phyloP scores from a whole-genome alignment of 805 yeast genomes.

The Lachancea sp. region DNA sequence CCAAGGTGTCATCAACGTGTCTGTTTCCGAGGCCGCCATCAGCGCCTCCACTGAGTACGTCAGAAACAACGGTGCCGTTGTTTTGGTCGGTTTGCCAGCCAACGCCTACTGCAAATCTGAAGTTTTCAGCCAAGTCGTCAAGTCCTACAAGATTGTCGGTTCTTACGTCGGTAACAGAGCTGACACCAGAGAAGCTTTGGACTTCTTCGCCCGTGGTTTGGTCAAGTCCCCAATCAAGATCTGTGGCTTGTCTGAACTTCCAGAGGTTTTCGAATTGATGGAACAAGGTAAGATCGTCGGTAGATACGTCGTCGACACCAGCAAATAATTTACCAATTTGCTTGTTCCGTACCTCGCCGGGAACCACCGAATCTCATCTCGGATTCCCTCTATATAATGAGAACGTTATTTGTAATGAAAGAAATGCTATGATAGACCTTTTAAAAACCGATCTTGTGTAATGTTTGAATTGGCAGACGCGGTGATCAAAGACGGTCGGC shows the following conservation, averaged over 20 bases:
- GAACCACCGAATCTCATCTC: no score
- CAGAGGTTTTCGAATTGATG: constrained; percentile 66
- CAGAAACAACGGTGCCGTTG: constrained; percentile 65
- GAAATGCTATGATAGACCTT: not conserved
- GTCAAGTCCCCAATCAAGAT: constrained; percentile 65
- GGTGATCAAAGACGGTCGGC: not conserved
- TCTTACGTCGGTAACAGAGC: constrained; percentile 88
- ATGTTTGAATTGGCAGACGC: not conserved
- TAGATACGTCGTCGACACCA: constrained; percentile 75
- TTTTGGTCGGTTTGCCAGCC: constrained; percentile 72
- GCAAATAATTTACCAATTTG: constrained; percentile 35
- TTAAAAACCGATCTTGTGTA: not conserved
- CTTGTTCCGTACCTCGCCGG: not conserved
- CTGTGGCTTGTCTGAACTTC: constrained; percentile 65
- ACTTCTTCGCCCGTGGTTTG: constrained; percentile 61
- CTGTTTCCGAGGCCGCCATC: constrained; percentile 66
- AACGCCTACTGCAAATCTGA: constrained; percentile 65
- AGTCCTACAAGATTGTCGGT: constrained; percentile 65
- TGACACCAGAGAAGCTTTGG: constrained; percentile 74
- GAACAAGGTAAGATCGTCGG: constrained; percentile 77
- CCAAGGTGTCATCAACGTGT: constrained; percentile 70
- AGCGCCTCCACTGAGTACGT: constrained; percentile 52
- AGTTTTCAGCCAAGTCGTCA: constrained; percentile 69
- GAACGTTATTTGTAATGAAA: constrained; percentile 1
- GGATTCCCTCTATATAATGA: not conserved